phyloP scores from a whole-genome alignment of 176 grass and related monocot species.

The Oryza australiensis region DNA sequence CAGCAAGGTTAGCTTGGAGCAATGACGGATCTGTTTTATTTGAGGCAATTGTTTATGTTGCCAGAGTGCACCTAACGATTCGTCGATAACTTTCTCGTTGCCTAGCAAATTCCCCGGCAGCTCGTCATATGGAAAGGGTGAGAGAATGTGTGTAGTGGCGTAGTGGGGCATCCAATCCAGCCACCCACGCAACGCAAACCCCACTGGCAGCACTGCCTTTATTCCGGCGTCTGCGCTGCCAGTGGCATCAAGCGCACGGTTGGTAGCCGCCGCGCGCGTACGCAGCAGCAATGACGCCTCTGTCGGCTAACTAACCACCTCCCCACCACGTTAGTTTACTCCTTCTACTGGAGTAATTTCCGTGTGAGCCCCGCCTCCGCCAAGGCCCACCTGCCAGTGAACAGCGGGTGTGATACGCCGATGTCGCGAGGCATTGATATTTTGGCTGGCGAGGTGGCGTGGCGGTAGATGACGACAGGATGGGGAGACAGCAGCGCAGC shows the following conservation, averaged over 20 bases:
- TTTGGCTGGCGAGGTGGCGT: background rate
- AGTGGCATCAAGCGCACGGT: conserved; percentile 12
- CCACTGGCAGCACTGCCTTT: background rate
- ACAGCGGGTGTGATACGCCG: background rate
- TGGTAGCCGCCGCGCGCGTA: background rate
- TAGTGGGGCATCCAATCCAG: background rate
- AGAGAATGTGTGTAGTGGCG: conserved; percentile 1
- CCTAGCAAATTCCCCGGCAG: background rate
- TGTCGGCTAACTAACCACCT: background rate
- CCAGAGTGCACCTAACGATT: background rate
- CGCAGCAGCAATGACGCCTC: background rate
- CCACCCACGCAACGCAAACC: background rate
- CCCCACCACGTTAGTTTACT: background rate
- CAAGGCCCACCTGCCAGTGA: background rate
- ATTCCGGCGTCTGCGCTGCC: background rate
- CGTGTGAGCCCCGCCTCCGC: background rate
- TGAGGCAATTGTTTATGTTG: background rate
- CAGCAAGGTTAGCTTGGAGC: too few relatives aligned
- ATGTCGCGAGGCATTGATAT: too few relatives aligned
- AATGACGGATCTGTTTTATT: too few relatives aligned
- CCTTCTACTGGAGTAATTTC: background rate
- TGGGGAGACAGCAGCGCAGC: background rate
- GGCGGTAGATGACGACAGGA: background rate
- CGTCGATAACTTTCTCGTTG: background rate
- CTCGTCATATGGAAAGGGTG: conserved; percentile 8